Base-by-base conservation (phyloP, 345 rosid species). In the Gossypium ekmanianum region DNA sequence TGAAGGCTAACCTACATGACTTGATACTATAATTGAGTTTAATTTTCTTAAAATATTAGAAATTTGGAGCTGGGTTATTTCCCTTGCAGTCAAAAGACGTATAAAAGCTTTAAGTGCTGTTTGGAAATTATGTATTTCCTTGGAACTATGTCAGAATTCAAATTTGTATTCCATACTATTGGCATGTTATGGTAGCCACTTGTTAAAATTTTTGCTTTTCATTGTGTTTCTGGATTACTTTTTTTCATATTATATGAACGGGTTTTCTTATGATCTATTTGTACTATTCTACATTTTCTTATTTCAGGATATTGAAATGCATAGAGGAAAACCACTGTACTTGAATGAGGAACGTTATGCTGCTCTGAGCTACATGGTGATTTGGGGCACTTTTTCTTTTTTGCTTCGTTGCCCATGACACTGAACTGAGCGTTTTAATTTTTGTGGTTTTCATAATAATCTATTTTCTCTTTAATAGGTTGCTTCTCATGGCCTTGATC, bases 401-500 rank as follows among this genome's bases (percentile, higher is more conserved):
- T 41, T 12, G 20, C n/a, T 55, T 76, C 24, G 16, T 75, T 58
- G 43, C 29, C 12, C 3, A 6, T 44, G 68, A 24, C 13, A 11
- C 16, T 47, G 41, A 34, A 34, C 7, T 5, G 41, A 34, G 41
- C 41, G 7, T 34, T 34, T 34, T 34, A 34, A 34, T 34, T 34
- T 34, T 34, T 34, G 7, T 3, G 44, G 3, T 41, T 11, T 22
- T 44, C 29, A 52, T 51, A 11, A 0, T 8, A 9, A 9, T 47
- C 20, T 55, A 13, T 56, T 17, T 68, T 58, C 18, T 7, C n/a
- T 77, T 52, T 77, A 29, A 58, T 77, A 92, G 99, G 97, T 95
- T 87, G 99, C 94, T 79, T 89, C 97, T 79, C 97, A 95, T 84
- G 97, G 94, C 78, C 91, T 93, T 16, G 98, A 93, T 74, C 86